Percentiles rank a stretch among this genome's conserved stretches.
Conservation (phyloP, 768 basidiomycete species). For the Pleurotus sapidus region DNA sequence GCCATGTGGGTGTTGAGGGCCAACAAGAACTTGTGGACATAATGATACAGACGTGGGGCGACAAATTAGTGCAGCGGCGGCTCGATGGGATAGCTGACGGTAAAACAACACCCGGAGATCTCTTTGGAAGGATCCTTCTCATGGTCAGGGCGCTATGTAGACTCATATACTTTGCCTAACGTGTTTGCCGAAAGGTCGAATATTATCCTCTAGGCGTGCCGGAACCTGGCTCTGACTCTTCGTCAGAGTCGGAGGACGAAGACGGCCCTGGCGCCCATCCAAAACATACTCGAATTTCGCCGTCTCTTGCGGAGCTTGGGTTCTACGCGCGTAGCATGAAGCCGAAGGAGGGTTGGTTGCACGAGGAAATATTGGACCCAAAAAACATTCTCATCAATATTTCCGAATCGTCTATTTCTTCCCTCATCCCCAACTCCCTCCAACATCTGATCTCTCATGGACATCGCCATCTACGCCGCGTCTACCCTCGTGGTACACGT, state of each 20-base stretch:
- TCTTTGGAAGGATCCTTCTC: slow-evolving; percentile 52
- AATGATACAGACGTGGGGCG: slow-evolving; percentile 50
- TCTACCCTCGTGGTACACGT: slow-evolving; percentile 58
- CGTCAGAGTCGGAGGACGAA: slow-evolving; percentile 25
- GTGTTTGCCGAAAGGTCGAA: slow-evolving; percentile 38
- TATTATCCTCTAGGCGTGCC: slow-evolving; percentile 41
- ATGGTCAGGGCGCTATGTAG: slow-evolving; percentile 40
- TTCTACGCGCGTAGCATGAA: slow-evolving; percentile 65
- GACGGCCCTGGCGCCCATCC: slow-evolving; percentile 14
- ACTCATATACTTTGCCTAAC: too few relatives aligned
- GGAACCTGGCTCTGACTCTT: slow-evolving; percentile 18
- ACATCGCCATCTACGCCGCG: slow-evolving; percentile 44
- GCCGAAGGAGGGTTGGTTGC: slow-evolving; percentile 49
- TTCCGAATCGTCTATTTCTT: slow-evolving; percentile 45
- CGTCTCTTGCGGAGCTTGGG: slow-evolving; percentile 51
- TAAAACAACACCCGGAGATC: slow-evolving; percentile 38
- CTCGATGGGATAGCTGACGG: slow-evolving; percentile 35
- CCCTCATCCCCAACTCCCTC: slow-evolving; percentile 36
- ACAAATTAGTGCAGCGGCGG: slow-evolving; percentile 41
- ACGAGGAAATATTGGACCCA: slow-evolving; percentile 29
- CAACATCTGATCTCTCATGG: slow-evolving; percentile 39
- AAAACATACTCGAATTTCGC: slow-evolving; percentile 34
- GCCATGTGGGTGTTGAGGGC: slow-evolving; percentile 49
- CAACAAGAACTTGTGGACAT: slow-evolving; percentile 53
- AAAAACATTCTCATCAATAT: slow-evolving; percentile 58